Conservation (phyloP, 2,329 filamentous ascomycete species). For the Kalmusia sp. region DNA sequence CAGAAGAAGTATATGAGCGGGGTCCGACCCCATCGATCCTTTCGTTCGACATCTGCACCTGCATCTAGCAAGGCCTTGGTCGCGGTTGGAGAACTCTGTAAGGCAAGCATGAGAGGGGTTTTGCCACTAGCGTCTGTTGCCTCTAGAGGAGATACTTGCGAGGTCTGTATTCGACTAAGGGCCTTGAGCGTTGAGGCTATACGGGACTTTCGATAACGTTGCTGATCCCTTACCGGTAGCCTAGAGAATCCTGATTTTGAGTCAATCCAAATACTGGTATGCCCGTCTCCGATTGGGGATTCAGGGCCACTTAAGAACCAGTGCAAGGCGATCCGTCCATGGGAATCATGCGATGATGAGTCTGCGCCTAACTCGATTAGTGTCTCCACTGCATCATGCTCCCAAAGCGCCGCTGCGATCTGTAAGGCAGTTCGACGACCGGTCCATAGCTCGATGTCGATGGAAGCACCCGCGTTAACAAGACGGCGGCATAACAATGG, state of each 20-base stretch:
- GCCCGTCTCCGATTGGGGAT: background rate
- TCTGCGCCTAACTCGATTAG: constrained; percentile 1
- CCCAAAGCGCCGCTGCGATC: background rate
- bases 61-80: background rate
- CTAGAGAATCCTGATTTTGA: background rate
- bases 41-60: constrained; percentile 3
- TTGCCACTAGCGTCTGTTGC: background rate
- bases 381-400: background rate
- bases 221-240: background rate
- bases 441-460: background rate
- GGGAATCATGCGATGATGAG: background rate
- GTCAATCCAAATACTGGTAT: background rate
- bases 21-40: background rate
- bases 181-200: background rate
- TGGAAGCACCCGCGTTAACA: background rate
- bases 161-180: background rate
- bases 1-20: constrained; percentile 6
- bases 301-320: background rate
- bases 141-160: background rate
- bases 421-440: background rate
- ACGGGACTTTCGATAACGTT: background rate
- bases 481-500: constrained; percentile 1
- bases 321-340: background rate
- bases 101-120: background rate
- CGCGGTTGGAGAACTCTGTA: background rate